Evolutionary conservation across 2,329 filamentous ascomycete genomes (phyloP).

Genomic region (Chalaropsis thielavioides): DNA sequence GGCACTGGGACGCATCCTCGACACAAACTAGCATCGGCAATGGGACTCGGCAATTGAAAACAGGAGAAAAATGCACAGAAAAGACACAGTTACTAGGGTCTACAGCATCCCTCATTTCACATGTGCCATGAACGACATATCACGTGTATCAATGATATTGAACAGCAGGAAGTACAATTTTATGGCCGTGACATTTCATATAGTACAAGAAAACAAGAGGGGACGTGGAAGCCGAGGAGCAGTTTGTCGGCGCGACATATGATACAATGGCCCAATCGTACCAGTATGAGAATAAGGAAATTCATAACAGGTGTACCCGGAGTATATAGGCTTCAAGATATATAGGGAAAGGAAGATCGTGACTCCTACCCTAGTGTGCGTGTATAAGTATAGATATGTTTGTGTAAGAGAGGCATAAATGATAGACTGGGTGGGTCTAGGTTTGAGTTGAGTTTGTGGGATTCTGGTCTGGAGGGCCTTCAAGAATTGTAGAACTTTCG

Average conservation of each 20-base stretch:
- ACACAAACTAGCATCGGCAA: background rate
- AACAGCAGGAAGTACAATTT: background rate
- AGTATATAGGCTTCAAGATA: background rate
- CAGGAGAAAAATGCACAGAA: background rate
- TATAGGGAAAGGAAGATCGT: background rate
- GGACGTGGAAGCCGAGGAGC: background rate
- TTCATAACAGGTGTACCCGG: background rate
- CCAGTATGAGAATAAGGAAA: background rate
- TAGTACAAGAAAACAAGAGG: slow-evolving; percentile 1
- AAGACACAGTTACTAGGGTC: background rate
- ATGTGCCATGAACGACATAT: too few relatives aligned
- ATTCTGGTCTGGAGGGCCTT: background rate
- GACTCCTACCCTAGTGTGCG: background rate
- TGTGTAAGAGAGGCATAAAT: background rate
- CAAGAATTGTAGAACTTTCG: slow-evolving; percentile 17
- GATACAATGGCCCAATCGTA: background rate
- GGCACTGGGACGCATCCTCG: too few relatives aligned
- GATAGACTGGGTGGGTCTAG: background rate
- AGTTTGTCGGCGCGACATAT: background rate
- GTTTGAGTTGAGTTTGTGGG: background rate
- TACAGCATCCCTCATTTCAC: background rate
- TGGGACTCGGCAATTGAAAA: background rate
- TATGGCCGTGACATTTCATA: background rate
- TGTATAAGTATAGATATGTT: background rate
- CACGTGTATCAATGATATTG: too few relatives aligned